Percentiles rank a stretch among this genome's conserved stretches.
phyloP scores from a whole-genome alignment of 139 green algal genomes.

The Chlorella sorokiniana region DNA sequence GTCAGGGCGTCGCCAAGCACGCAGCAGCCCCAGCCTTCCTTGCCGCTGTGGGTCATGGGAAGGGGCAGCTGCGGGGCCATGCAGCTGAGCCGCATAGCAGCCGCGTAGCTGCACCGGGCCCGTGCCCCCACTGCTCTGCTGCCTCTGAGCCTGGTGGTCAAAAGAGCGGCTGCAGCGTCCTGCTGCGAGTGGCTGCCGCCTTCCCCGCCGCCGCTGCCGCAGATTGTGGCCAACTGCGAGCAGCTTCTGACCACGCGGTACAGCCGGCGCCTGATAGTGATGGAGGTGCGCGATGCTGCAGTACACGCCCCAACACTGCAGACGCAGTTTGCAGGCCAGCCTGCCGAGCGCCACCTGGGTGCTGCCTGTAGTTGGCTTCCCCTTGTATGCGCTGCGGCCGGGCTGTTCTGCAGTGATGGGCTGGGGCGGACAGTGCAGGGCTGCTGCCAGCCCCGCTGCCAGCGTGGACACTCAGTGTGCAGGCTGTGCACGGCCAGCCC shows the following conservation, averaged over 20 bases:
- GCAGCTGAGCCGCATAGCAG: too few species aligned
- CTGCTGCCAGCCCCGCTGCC: too few species aligned
- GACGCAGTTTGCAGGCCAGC: slow-evolving; percentile 59
- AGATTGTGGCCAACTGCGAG: slow-evolving; percentile 70
- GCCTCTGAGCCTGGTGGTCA: not conserved
- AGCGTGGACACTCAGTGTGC: too few species aligned
- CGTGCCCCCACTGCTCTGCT: too few species aligned
- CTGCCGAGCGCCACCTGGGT: not conserved
- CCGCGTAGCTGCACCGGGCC: too few species aligned
- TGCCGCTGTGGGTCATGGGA: too few species aligned
- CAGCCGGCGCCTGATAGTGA: slow-evolving; percentile 85
- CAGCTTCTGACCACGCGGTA: slow-evolving; percentile 83
- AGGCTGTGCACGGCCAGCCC: not conserved
- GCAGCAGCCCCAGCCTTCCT: not conserved
- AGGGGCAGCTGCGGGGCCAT: too few species aligned
- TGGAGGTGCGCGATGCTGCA: slow-evolving; percentile 46
- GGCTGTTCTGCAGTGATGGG: too few species aligned
- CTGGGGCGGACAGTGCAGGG: too few species aligned
- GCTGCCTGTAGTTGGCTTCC: too few species aligned
- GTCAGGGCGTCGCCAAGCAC: not conserved
- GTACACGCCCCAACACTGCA: not conserved
- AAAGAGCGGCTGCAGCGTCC: too few species aligned
- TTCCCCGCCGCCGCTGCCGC: not conserved
- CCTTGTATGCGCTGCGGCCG: too few species aligned
- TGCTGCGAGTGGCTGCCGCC: not conserved